Evolutionary conservation across 768 basidiomycete species (phyloP).

Genomic region (Piloderma croceum): DNA sequence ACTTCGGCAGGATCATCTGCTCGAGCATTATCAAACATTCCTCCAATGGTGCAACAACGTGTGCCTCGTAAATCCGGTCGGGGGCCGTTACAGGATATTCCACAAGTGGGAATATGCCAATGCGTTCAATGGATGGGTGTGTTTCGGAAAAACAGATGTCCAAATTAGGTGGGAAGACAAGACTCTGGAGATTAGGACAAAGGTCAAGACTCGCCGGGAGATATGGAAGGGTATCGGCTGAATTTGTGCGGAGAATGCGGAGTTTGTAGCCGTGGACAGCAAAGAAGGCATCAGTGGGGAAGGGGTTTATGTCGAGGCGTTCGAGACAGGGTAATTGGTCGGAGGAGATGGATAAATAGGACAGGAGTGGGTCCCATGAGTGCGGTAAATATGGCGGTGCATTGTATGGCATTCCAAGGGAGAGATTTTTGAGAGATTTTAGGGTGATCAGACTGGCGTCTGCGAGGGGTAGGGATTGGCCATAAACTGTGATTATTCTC

Average conservation of each 20-base stretch:
- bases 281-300: slow-evolving; percentile 35
- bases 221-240: slow-evolving; percentile 17
- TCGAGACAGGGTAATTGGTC: slow-evolving; percentile 34
- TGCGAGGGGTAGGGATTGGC: slow-evolving; percentile 23
- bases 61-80: slow-evolving; percentile 29
- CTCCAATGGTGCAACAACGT: slow-evolving; percentile 38
- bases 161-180: slow-evolving; percentile 33
- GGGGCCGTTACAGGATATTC: slow-evolving; percentile 35
- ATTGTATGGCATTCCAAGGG: slow-evolving; percentile 28
- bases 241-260: slow-evolving; percentile 33
- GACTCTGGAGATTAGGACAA: slow-evolving; percentile 37
- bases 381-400: slow-evolving; percentile 11
- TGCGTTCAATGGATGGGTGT: slow-evolving; percentile 36
- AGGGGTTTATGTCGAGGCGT: slow-evolving; percentile 40
- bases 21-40: slow-evolving; percentile 34
- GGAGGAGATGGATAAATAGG: slow-evolving; percentile 27
- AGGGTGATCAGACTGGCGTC: slow-evolving; percentile 23
- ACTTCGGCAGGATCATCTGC: slow-evolving; percentile 26
- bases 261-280: slow-evolving; percentile 38
- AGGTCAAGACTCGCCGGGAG: slow-evolving; percentile 33
- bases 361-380: slow-evolving; percentile 37
- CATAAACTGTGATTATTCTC: slow-evolving; percentile 36
- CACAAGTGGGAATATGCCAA: slow-evolving; percentile 39
- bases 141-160: too few relatives aligned
- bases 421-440: slow-evolving; percentile 36